A percentile compares a stretch with the other conserved stretches of the same genome.
Evolutionary conservation across 768 basidiomycete genomes (phyloP).

Genomic region (Pleurotus tuber-regium): DNA sequence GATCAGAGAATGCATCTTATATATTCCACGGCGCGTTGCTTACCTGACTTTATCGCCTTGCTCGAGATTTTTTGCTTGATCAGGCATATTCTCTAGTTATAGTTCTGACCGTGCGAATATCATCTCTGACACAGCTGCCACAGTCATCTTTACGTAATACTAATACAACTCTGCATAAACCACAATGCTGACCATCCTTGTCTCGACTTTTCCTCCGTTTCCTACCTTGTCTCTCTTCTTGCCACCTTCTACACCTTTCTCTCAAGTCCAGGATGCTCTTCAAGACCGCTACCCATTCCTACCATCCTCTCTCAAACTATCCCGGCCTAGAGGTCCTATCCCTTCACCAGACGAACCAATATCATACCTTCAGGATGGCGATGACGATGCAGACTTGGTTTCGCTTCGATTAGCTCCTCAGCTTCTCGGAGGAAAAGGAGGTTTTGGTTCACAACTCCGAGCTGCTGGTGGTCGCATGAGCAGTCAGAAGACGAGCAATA

Average conservation of each 20-base stretch:
- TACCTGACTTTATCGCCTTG: slow-evolving; percentile 7
- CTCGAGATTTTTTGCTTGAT: neutral
- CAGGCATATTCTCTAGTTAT: too few species aligned
- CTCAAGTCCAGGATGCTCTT: slow-evolving; percentile 41
- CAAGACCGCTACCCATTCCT: slow-evolving; percentile 45
- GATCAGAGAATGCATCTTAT: neutral
- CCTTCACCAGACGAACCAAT: slow-evolving; percentile 33
- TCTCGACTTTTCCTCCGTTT: slow-evolving; percentile 63
- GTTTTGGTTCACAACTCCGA: slow-evolving; percentile 93
- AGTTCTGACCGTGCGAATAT: too few species aligned
- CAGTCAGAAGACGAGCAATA: slow-evolving; percentile 91
- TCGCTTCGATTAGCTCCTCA: slow-evolving; percentile 72
- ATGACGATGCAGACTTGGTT: slow-evolving; percentile 38
- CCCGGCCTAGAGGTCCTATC: slow-evolving; percentile 31
- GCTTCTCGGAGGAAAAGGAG: slow-evolving; percentile 91
- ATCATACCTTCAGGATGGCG: slow-evolving; percentile 23
- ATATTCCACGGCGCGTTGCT: neutral
- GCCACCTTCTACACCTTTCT: slow-evolving; percentile 36
- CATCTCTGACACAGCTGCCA: neutral
- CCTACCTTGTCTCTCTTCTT: slow-evolving; percentile 50
- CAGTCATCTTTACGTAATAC: neutral
- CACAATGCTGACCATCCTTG: slow-evolving; percentile 33
- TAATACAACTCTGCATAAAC: too few species aligned
- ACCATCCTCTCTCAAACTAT: slow-evolving; percentile 41
- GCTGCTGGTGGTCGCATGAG: slow-evolving; percentile 98